These are phyloP conservation scores for Areca catechu DNA, from an alignment of 176 grass and related monocot genomes.

Conservation along the genomic window DNA sequence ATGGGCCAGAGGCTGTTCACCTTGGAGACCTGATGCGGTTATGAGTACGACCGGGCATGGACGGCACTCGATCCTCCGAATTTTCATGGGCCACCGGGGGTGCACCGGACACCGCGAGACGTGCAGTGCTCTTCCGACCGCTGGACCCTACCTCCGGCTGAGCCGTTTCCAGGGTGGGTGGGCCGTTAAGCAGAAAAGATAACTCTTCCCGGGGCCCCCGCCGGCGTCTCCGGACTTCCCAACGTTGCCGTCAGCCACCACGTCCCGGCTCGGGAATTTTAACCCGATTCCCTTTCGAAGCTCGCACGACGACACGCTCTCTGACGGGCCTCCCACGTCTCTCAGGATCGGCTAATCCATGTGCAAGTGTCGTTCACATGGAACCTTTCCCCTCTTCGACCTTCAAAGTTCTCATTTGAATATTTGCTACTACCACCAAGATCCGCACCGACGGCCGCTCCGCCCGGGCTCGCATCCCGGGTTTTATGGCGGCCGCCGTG, in stretches of 20 bases:
- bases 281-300: too few species aligned
- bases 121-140: too few species aligned
- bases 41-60: constrained; percentile 33
- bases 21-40: constrained; percentile 49
- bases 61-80: constrained; percentile 28
- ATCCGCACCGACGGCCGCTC: constrained; percentile 40
- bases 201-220: constrained; percentile 41
- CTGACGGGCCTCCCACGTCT: too few species aligned
- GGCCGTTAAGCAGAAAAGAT: constrained; percentile 45
- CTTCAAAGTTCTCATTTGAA: constrained; percentile 62
- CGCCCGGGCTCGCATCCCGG: constrained; percentile 27
- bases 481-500: constrained; percentile 30
- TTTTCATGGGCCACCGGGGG: too few species aligned
- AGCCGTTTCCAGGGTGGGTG: constrained; percentile 37
- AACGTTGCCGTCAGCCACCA: too few species aligned
- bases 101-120: too few species aligned
- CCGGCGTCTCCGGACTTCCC: constrained; percentile 18
- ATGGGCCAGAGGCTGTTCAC: constrained; percentile 41
- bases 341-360: too few species aligned
- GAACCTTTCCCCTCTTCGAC: constrained; percentile 69
- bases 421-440: constrained; percentile 44
- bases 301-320: too few species aligned
- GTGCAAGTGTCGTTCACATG: too few species aligned
- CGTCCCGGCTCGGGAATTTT: too few species aligned
- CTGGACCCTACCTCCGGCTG: constrained; percentile 42